These are phyloP conservation scores for Zymoseptoria tritici DNA, from an alignment of 2,329 filamentous ascomycete genomes.

Conservation along the genomic window DNA sequence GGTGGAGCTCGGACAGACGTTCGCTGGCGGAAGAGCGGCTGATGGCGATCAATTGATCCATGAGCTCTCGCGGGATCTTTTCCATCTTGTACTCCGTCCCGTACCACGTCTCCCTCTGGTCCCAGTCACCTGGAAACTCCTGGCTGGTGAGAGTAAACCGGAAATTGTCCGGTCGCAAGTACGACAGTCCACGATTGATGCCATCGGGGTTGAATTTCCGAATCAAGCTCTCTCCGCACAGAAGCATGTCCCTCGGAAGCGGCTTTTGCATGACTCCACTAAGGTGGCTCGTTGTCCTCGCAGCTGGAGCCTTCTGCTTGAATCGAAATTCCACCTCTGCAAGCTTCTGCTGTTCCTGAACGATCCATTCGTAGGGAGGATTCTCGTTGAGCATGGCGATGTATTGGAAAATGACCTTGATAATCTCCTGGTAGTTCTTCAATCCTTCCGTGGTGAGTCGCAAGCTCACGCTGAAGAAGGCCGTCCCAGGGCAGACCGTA, in stretches of 20 bases:
- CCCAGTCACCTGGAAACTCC: constrained; percentile 74
- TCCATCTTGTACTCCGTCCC: constrained; percentile 87
- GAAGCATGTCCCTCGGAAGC: constrained; percentile 74
- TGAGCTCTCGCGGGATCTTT: constrained; percentile 67
- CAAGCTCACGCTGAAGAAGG: constrained; percentile 72
- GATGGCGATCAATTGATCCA: constrained; percentile 62
- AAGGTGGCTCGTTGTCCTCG: constrained; percentile 77
- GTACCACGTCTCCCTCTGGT: constrained; percentile 93
- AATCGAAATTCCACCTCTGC: constrained; percentile 93
- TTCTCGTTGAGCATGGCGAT: constrained; percentile 75
- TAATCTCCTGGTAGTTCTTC: constrained; percentile 71
- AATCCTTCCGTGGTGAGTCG: constrained; percentile 78
- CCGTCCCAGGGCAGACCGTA: constrained; percentile 69
- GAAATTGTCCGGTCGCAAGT: constrained; percentile 81
- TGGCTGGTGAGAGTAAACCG: constrained; percentile 75
- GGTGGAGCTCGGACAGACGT: constrained; percentile 64
- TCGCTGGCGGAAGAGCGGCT: constrained; percentile 46
- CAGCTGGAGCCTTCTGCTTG: constrained; percentile 84
- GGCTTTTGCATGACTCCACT: constrained; percentile 88
- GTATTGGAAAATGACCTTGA: constrained; percentile 84
- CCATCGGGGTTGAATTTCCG: constrained; percentile 71
- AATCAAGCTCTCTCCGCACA: constrained; percentile 71
- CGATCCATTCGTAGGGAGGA: constrained; percentile 84
- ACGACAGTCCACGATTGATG: constrained; percentile 66
- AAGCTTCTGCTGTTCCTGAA: constrained; percentile 82